Conservation (phyloP, 108 stramenopile genomes). For the Aurantiochytrium sp. region DNA sequence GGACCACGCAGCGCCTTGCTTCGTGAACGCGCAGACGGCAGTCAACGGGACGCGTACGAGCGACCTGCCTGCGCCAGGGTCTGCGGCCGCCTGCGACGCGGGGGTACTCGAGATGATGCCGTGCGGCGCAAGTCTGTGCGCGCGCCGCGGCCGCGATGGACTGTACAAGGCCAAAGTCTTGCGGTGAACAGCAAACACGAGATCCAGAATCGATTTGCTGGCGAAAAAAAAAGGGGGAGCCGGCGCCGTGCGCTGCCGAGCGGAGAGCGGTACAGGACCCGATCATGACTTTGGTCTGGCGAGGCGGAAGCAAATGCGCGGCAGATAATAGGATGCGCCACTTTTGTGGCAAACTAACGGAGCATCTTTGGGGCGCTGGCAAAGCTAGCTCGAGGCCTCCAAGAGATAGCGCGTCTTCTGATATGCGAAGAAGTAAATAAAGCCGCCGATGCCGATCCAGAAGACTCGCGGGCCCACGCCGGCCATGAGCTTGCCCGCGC, state of each 20-base stretch:
- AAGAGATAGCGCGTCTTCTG: slow-evolving; percentile 48
- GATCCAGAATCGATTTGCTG: too few relatives aligned
- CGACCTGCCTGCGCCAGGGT: not conserved
- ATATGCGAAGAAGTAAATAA: slow-evolving; percentile 97
- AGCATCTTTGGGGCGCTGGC: too few relatives aligned
- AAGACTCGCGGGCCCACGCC: slow-evolving; percentile 89
- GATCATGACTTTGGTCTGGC: too few relatives aligned
- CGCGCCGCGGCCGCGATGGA: too few relatives aligned
- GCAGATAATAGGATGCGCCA: too few relatives aligned
- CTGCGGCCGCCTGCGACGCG: not conserved
- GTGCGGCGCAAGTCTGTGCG: not conserved
- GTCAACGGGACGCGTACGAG: not conserved
- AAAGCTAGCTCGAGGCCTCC: not conserved
- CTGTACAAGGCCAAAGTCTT: too few relatives aligned
- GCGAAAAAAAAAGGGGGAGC: not conserved
- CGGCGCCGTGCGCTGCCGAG: too few relatives aligned
- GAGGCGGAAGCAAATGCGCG: too few relatives aligned
- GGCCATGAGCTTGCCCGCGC: slow-evolving; percentile 60
- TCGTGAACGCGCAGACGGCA: not conserved
- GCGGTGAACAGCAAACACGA: too few relatives aligned
- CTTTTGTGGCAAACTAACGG: too few relatives aligned
- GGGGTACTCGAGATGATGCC: not conserved
- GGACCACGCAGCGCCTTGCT: not conserved
- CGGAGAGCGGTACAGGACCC: too few relatives aligned
- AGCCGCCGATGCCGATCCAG: slow-evolving; percentile 96